These are phyloP conservation scores for Colletotrichum scovillei DNA, from an alignment of 2,329 filamentous ascomycete species.

Conservation along the genomic window DNA sequence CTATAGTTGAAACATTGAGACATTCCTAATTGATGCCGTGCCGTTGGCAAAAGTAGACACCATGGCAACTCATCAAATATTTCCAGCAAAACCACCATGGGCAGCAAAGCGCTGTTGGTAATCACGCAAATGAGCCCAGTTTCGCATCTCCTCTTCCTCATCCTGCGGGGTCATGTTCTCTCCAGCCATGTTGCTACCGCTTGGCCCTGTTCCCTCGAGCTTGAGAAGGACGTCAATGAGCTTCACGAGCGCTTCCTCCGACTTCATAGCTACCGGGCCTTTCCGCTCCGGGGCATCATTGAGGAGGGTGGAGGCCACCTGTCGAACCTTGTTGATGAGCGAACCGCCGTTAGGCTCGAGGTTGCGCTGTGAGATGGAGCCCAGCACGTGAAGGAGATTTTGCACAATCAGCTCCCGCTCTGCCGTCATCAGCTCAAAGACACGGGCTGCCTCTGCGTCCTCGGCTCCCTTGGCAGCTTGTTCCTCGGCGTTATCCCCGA, in stretches of 20 bases:
- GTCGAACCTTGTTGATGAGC: constrained; percentile 84
- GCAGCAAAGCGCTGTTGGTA: constrained; percentile 80
- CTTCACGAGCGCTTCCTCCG: constrained; percentile 77
- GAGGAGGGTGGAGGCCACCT: constrained; percentile 84
- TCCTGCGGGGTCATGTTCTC: constrained; percentile 63
- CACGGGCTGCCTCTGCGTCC: constrained; percentile 57
- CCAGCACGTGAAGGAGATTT: constrained; percentile 79
- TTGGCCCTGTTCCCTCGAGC: constrained; percentile 72
- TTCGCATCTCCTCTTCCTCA: constrained; percentile 80
- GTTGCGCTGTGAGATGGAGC: constrained; percentile 84
- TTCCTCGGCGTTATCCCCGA: constrained; percentile 48
- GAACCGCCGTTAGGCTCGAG: constrained; percentile 79
- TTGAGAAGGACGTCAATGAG: constrained; percentile 82
- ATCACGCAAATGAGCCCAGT: constrained; percentile 84
- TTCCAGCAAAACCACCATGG: constrained; percentile 64
- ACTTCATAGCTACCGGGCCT: constrained; percentile 62
- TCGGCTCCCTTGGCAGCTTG: constrained; percentile 52
- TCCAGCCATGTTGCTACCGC: constrained; percentile 37
- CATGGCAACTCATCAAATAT: not conserved
- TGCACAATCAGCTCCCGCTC: constrained; percentile 87
- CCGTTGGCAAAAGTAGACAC: not conserved
- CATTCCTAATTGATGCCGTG: not conserved
- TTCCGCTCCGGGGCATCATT: constrained; percentile 66
- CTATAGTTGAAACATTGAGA: not conserved
- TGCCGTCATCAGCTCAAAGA: constrained; percentile 73